phyloP scores from a whole-genome alignment of 140 eudicot genomes.

The Bidens hawaiensis region DNA sequence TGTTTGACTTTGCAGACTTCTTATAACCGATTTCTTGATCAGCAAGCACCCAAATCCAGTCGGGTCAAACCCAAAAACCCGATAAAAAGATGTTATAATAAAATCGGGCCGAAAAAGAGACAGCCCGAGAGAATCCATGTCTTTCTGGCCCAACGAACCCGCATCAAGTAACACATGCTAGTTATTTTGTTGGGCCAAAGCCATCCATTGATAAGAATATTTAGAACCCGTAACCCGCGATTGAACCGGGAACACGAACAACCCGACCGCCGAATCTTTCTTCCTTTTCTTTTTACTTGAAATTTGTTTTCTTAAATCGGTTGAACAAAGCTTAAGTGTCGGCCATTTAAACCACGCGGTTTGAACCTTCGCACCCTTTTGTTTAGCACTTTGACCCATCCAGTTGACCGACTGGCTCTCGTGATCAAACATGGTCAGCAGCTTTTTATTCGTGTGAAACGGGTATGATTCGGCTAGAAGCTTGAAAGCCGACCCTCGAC shows the following conservation, averaged over 20 bases:
- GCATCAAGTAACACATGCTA: constrained; percentile 99
- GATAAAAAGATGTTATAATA: constrained; percentile 91
- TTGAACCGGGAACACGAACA: constrained; percentile 95
- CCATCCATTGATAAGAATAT: constrained; percentile 99
- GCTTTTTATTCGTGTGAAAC: constrained; percentile 84
- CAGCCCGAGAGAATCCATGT: constrained; percentile 97
- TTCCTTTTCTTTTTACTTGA: constrained; percentile 73
- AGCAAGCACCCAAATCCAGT: constrained; percentile 97
- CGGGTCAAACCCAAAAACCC: constrained; percentile 95
- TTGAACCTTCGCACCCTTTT: constrained; percentile 87
- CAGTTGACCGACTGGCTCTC: constrained; percentile 97
- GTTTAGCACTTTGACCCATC: constrained; percentile 96
- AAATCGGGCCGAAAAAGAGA: constrained; percentile 94
- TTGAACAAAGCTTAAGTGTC: constrained; percentile 88
- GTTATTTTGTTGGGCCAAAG: constrained; percentile 95
- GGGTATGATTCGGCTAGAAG: constrained; percentile 95
- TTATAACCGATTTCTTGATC: constrained; percentile 86
- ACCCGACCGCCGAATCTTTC: constrained; percentile 80
- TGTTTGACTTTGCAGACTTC: constrained; percentile 83
- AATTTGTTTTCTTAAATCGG: constrained; percentile 87
- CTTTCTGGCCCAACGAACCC: constrained; percentile 97
- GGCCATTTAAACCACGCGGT: constrained; percentile 99
- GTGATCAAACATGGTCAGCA: constrained; percentile 96
- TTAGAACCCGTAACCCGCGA: constrained; percentile 95
- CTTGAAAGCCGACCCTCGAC: constrained; percentile 95